Percentiles rank a stretch among this genome's conserved stretches.
Conservation (phyloP, 2,329 filamentous ascomycete species). For the Cercospora sesami region DNA sequence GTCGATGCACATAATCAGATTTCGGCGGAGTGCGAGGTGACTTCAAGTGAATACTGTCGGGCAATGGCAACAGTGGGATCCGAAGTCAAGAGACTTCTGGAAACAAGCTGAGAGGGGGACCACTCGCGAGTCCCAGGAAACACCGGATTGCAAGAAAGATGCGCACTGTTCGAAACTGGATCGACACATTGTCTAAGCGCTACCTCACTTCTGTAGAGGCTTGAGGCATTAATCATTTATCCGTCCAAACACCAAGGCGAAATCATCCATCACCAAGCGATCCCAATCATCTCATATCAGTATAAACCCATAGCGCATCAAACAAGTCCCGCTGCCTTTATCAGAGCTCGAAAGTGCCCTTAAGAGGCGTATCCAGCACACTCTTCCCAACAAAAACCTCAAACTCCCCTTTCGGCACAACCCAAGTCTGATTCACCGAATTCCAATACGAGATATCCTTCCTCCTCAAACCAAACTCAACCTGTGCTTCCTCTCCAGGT, state of each 20-base stretch:
- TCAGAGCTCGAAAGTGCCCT: conserved; percentile 24
- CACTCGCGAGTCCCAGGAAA: not conserved
- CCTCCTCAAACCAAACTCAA: conserved; percentile 43
- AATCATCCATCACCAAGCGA: not conserved
- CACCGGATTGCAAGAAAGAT: not conserved
- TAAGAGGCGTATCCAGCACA: conserved; percentile 39
- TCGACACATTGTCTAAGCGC: not conserved
- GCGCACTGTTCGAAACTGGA: not conserved
- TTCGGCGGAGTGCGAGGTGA: not conserved
- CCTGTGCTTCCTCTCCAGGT: conserved; percentile 35
- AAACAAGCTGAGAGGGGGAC: not conserved
- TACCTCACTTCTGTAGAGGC: not conserved
- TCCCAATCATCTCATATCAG: not conserved
- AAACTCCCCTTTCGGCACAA: conserved; percentile 48
- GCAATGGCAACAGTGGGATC: conserved; percentile 16
- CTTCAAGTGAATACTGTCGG: conserved; percentile 10
- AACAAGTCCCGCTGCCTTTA: not conserved
- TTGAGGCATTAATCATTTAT: not conserved
- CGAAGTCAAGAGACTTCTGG: conserved; percentile 7
- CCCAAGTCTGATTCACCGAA: conserved; percentile 51
- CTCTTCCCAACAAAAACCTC: conserved; percentile 50
- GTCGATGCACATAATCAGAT: conserved; percentile 21
- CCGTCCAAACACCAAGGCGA: not conserved
- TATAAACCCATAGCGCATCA: conserved; percentile 5
- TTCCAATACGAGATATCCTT: conserved; percentile 56